Conservation (phyloP, 176 grass and related monocot genomes). For the Saccharum officinarum region DNA sequence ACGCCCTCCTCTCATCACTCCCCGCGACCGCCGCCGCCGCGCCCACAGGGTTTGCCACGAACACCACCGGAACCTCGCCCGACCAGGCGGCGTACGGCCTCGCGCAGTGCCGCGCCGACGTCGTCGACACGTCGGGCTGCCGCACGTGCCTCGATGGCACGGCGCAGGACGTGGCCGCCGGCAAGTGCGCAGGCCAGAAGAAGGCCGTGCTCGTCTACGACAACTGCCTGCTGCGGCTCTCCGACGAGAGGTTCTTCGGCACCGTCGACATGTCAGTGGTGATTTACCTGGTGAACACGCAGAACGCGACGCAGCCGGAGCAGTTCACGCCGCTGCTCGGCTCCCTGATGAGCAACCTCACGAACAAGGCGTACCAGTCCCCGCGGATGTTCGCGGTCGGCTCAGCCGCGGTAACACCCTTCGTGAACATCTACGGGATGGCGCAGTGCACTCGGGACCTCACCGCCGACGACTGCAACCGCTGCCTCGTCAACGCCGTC, state of each 20-base stretch:
- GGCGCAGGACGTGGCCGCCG: not conserved
- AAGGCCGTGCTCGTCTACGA: conserved; percentile 5
- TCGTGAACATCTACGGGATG: conserved; percentile 40
- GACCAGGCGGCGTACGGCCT: conserved; percentile 39
- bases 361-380: not conserved
- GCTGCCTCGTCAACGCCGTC: conserved; percentile 17
- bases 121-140: not conserved
- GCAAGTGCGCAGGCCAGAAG: conserved; percentile 34
- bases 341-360: conserved; percentile 36
- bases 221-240: conserved; percentile 42
- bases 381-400: conserved; percentile 41
- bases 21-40: not conserved
- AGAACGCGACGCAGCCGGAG: not conserved
- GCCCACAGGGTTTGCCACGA: conserved; percentile 28
- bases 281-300: rapidly evolving
- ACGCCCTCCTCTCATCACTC: conserved; percentile 40
- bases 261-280: not conserved
- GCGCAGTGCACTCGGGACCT: conserved; percentile 62
- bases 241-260: conserved; percentile 42
- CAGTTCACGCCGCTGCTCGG: conserved; percentile 6
- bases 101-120: conserved; percentile 55
- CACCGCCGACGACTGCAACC: conserved; percentile 27
- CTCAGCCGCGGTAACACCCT: not conserved
- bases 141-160: conserved; percentile 23
- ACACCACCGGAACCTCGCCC: conserved; percentile 4